Percentiles rank a stretch among this genome's conserved stretches.
Evolutionary conservation across 441 rosid genomes (phyloP).

Genomic region (Daphne laureola): DNA sequence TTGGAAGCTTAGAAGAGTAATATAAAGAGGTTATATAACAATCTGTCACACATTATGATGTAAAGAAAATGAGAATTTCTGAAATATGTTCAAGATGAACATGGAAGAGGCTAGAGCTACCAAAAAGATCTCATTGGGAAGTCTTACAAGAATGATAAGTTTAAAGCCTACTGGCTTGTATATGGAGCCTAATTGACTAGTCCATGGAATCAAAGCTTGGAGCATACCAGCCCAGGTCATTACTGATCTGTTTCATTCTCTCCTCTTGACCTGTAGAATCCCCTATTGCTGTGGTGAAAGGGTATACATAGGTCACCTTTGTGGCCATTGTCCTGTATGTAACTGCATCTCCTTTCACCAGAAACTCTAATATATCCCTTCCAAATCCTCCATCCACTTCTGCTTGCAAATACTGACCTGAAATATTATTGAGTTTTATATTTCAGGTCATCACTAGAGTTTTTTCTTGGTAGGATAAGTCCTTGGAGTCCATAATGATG

Average conservation of each 20-base stretch:
- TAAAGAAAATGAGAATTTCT: too few species aligned
- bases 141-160: too few species aligned
- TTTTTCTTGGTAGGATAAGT: too few species aligned
- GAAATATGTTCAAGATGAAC: too few species aligned
- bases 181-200: conserved; percentile 12
- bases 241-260: conserved; percentile 55
- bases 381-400: conserved; percentile 75
- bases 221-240: conserved; percentile 77
- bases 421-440: neutral
- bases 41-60: too few species aligned
- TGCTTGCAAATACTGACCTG: conserved; percentile 65
- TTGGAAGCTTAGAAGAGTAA: too few species aligned
- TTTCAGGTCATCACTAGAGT: too few species aligned
- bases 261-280: conserved; percentile 80
- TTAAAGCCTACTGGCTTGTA: too few species aligned
- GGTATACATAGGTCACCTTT: conserved; percentile 78
- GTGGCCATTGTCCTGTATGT: conserved; percentile 68
- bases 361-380: conserved; percentile 64
- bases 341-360: conserved; percentile 73
- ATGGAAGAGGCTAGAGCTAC: too few species aligned
- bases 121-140: too few species aligned
- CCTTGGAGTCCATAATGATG: too few species aligned
- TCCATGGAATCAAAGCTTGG: conserved; percentile 80
- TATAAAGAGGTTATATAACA: too few species aligned
- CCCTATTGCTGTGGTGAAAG: conserved; percentile 84